Evolutionary conservation across 1,139 yeast genomes (phyloP).

Genomic region (Magnusiomyces sp.): DNA sequence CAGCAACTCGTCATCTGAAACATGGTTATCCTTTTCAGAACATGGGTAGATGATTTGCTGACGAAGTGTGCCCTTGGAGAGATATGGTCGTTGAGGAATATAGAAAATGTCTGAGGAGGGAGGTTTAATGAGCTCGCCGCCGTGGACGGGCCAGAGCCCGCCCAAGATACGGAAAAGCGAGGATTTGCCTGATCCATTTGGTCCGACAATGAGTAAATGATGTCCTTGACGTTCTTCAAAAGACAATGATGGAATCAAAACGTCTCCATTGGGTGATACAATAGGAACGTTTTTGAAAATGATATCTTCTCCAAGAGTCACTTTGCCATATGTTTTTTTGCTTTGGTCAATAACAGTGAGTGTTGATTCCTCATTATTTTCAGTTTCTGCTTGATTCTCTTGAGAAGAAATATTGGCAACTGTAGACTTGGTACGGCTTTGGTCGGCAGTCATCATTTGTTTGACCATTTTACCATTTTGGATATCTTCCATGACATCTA

Average conservation of each 20-base stretch:
- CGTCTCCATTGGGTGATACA: conserved; percentile 76
- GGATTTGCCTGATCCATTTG: conserved; percentile 93
- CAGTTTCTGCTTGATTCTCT: conserved; percentile 6
- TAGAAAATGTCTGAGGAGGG: conserved; percentile 66
- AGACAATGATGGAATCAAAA: conserved; percentile 55
- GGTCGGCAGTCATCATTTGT: conserved; percentile 21
- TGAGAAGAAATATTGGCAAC: conserved; percentile 6
- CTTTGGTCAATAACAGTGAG: neutral
- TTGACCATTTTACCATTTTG: conserved; percentile 32
- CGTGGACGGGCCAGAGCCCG: conserved; percentile 81
- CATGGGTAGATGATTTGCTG: conserved; percentile 90
- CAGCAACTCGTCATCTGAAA: conserved; percentile 53
- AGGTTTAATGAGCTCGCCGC: conserved; percentile 58
- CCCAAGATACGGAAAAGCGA: conserved; percentile 85
- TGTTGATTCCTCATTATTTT: neutral
- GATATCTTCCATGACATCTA: conserved; percentile 53
- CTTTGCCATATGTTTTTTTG: conserved; percentile 21
- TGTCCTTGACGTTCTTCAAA: conserved; percentile 75
- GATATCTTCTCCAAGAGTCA: conserved; percentile 49
- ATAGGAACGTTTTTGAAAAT: conserved; percentile 67
- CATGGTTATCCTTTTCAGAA: conserved; percentile 50
- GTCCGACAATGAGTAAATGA: conserved; percentile 84
- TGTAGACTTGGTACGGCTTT: conserved; percentile 3
- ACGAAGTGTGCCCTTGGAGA: conserved; percentile 64
- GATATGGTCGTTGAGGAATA: conserved; percentile 86